Base-by-base conservation (phyloP, 768 basidiomycete genomes). In the Calocera cornea region DNA sequence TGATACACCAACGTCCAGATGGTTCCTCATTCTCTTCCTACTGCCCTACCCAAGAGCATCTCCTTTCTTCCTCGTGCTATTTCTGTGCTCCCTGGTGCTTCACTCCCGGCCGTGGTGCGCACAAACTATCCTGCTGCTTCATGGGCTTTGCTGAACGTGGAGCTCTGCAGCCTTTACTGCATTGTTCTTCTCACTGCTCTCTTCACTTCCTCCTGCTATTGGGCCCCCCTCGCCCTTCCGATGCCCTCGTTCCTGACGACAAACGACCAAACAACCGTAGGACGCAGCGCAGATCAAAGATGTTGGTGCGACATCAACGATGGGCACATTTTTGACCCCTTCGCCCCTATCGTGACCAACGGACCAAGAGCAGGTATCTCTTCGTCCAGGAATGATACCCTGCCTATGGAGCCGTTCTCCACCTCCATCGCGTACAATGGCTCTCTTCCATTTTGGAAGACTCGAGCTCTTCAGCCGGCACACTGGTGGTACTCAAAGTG, bases 91-190 rank as follows among this genome's bases (percentile, higher is more conserved):
- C 0, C 79, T 90, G 29, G 87, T 86, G 1, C 78, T 93, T 68
- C 90, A 92, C 72, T 90, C 91, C 44, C 85, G 84, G 74, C 91
- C 91, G 70, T 93, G 91, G 91, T 91, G 66, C 71, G 86, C n/a
- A n/a, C n/a, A n/a, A n/a, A n/a, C n/a, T 79, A 49, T 10, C 22
- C 12, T 31, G 40, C 40, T 27, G 24, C 14, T 60, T 47, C 10
- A 24, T 41, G 54, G n/a, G 41, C 5, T 8, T 41, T 41, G 22
- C 36, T 63, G 19, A 68, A 64, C 29, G 22, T 38, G 16, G 8
- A 34, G 38, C 7, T 67, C 5, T 54, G 1, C 68, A 93, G 91
- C 72, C 90, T 92, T 75, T 93, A 93, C 75, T 93, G 91, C 80
- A 87, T 93, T 66, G 81, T 90, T 27, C 82, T 93, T 24, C 84